phyloP scores from a whole-genome alignment of 139 green algal genomes.

The Auxenochlorella pyrenoidosa region DNA sequence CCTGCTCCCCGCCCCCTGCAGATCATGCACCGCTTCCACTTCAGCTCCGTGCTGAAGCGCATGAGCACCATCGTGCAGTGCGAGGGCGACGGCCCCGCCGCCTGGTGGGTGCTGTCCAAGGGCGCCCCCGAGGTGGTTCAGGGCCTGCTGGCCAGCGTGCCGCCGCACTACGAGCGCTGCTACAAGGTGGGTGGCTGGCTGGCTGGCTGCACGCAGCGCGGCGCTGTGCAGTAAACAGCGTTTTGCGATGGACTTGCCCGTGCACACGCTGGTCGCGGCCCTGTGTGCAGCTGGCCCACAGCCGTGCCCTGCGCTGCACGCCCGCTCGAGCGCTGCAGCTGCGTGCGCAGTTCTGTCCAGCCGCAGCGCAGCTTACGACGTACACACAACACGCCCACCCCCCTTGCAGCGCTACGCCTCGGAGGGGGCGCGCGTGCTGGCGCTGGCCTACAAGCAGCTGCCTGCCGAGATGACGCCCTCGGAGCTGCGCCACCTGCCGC shows the following conservation, averaged over 20 bases:
- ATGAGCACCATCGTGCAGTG: constrained; percentile 86
- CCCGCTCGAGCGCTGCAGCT: too few relatives aligned
- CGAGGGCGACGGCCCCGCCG: constrained; percentile 15
- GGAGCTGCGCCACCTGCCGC: constrained; percentile 61
- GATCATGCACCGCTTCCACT: constrained; percentile 90
- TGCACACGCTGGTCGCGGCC: too few relatives aligned
- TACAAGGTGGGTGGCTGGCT: constrained; percentile 74
- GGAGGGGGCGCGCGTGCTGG: constrained; percentile 92
- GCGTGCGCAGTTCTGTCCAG: too few relatives aligned
- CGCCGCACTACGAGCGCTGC: constrained; percentile 75
- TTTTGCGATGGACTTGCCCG: too few relatives aligned
- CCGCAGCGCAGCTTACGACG: too few relatives aligned
- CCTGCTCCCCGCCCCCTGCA: background rate
- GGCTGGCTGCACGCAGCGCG: too few relatives aligned
- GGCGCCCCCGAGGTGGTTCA: constrained; percentile 90
- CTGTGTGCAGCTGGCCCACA: too few relatives aligned
- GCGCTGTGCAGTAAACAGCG: too few relatives aligned
- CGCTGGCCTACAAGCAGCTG: constrained; percentile 83
- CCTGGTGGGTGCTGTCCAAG: constrained; percentile 77
- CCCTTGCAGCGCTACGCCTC: constrained; percentile 70
- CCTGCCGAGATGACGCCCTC: constrained; percentile 43
- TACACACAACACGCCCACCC: background rate
- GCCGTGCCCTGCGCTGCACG: too few relatives aligned
- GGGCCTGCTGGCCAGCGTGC: constrained; percentile 65
- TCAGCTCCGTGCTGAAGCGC: constrained; percentile 90